Base-by-base conservation (phyloP, 169 alveolate species). In the Eimeria sp. region DNA sequence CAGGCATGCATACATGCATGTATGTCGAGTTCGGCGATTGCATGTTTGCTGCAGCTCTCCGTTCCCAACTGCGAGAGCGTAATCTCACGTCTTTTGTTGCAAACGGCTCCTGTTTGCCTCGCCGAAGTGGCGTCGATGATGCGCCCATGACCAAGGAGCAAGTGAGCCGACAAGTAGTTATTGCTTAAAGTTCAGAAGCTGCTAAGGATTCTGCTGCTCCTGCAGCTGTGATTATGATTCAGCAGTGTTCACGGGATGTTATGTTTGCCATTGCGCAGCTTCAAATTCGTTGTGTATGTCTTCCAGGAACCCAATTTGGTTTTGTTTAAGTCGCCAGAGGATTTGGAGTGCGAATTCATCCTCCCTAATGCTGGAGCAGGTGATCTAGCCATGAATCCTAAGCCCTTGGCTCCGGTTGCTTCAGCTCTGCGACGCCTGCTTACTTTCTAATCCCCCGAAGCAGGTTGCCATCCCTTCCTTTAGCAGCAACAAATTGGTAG, bases 61-160 rank as follows among this genome's bases (percentile, higher is more conserved):
- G 98, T 7, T 65, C 87, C 27, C 87, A 89, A 80, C 96, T 98
- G 70, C 86, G 73, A 5, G 95, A 25, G 14, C 75, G 90, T 58
- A 97, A 97, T 25, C 93, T 98, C 86, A 97, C 95, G 20, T 98
- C 98, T 58, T 98, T 98, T 78, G 98, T 98, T 61, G 97, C 96
- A 25, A 95, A 98, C 65, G 98, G 98, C 40, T 94, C 98, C 25
- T 95, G 97, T 43, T 95, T 98, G 83, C 98, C 98, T 10, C 97
- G 98, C 11, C 75, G 80, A 25, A 80, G 96, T 20, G 98, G 98
- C 3, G 95, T 92, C n/a, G 90, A 95, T 49, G 98, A 97, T 54
- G 76, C 67, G 47, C 98, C 98, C 16, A 61, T 97, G 75, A 65
- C 96, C 18, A 40, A 18, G 34, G 75, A 82, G 11, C 89, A 94